Evolutionary conservation across 192 early-diverging fungal genomes (phyloP).

Genomic region (Coemansia biformis): DNA sequence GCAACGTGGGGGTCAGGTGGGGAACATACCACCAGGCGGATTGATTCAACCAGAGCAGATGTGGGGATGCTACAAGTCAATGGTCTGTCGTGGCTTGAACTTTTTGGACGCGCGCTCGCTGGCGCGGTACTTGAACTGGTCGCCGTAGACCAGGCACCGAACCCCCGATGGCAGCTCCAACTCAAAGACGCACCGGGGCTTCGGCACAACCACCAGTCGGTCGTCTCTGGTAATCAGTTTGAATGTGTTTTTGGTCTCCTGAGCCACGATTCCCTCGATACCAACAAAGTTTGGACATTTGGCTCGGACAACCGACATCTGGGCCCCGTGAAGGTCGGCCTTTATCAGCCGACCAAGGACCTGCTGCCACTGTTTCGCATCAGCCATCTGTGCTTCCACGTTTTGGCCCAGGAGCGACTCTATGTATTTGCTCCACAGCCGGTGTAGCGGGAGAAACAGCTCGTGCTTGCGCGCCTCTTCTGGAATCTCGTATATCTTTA

Average conservation of each 20-base stretch:
- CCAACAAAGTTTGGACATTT: slow-evolving; percentile 78
- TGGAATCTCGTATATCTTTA: slow-evolving; percentile 64
- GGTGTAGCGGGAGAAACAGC: slow-evolving; percentile 66
- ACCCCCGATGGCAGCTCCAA: slow-evolving; percentile 30
- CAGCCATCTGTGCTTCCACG: slow-evolving; percentile 35
- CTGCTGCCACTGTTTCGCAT: slow-evolving; percentile 28
- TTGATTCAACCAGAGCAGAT: too few species aligned
- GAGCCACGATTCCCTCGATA: slow-evolving; percentile 70
- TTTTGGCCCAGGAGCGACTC: slow-evolving; percentile 52
- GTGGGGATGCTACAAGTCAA: slow-evolving; percentile 15
- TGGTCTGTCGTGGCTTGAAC: slow-evolving; percentile 40
- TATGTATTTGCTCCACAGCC: slow-evolving; percentile 76
- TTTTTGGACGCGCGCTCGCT: slow-evolving; percentile 63
- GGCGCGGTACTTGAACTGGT: slow-evolving; percentile 68
- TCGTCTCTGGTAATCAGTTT: slow-evolving; percentile 67
- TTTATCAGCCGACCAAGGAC: slow-evolving; percentile 46
- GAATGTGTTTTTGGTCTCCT: slow-evolving; percentile 87
- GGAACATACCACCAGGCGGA: too few species aligned
- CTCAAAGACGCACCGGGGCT: slow-evolving; percentile 57
- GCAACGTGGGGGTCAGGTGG: too few species aligned
- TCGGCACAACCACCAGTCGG: slow-evolving; percentile 64
- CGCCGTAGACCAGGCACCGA: slow-evolving; percentile 66
- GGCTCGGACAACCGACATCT: slow-evolving; percentile 65
- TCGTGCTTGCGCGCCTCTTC: slow-evolving; percentile 49
- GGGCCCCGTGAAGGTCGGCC: slow-evolving; percentile 83